phyloP scores from a whole-genome alignment of 192 early-diverging fungal species.

The Backusella macrospora region DNA sequence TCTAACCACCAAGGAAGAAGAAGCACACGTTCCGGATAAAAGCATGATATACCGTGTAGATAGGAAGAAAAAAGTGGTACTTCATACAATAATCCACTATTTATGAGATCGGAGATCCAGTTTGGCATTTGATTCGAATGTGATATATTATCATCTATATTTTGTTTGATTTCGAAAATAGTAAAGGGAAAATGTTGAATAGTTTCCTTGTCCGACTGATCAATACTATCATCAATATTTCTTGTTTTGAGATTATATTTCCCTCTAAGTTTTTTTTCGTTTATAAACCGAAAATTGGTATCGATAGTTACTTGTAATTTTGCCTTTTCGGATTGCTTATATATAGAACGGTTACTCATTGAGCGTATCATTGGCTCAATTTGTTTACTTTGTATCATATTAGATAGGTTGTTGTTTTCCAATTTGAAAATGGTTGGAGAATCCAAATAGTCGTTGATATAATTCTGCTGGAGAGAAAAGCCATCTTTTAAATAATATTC shows the following conservation, averaged over 20 bases:
- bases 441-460: background rate
- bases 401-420: background rate
- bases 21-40: background rate
- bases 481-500: background rate
- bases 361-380: background rate
- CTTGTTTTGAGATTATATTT: background rate
- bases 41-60: background rate
- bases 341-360: background rate
- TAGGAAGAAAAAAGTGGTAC: constrained; percentile 3
- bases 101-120: background rate
- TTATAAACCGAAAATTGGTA: background rate
- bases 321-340: background rate
- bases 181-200: background rate
- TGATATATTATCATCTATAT: background rate
- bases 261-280: background rate
- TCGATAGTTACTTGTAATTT: background rate
- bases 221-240: background rate
- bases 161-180: background rate
- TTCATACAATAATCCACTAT: background rate
- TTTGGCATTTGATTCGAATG: background rate
- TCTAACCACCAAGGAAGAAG: constrained; percentile 6
- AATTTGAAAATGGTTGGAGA: background rate
- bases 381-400: background rate
- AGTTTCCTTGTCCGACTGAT: background rate
- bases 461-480: background rate